These are phyloP conservation scores for Ogataea pignaliae DNA, from an alignment of 805 yeast species.

Conservation along the genomic window DNA sequence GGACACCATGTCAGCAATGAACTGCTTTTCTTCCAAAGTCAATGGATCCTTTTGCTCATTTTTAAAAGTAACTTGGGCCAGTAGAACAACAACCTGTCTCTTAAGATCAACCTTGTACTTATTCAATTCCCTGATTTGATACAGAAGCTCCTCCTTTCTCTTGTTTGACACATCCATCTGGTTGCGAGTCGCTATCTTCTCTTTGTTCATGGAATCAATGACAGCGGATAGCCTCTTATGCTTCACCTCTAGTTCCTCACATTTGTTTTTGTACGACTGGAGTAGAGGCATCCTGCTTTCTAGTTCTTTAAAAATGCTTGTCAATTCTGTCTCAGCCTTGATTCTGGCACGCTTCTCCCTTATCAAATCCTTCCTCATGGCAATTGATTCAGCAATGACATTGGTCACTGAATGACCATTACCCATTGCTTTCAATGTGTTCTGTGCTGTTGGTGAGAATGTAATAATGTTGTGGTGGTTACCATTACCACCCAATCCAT, in stretches of 20 bases:
- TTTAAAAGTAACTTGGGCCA: slow-evolving; percentile 60
- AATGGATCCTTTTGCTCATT: slow-evolving; percentile 57
- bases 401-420: slow-evolving; percentile 60
- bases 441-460: slow-evolving; percentile 56
- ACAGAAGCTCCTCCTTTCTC: slow-evolving; percentile 38
- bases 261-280: slow-evolving; percentile 57
- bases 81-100: slow-evolving; percentile 71
- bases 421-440: slow-evolving; percentile 38
- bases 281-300: slow-evolving; percentile 77
- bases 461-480: slow-evolving; percentile 16
- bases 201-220: slow-evolving; percentile 50
- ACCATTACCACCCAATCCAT: slow-evolving; percentile 19
- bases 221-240: slow-evolving; percentile 49
- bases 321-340: slow-evolving; percentile 64
- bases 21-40: slow-evolving; percentile 58
- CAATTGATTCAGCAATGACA: slow-evolving; percentile 58
- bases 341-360: slow-evolving; percentile 70
- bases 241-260: slow-evolving; percentile 52
- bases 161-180: slow-evolving; percentile 22
- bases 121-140: slow-evolving; percentile 44
- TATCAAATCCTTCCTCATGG: slow-evolving; percentile 59
- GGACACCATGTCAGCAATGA: slow-evolving; percentile 51
- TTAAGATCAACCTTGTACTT: slow-evolving; percentile 70
- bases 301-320: slow-evolving; percentile 66
- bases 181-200: slow-evolving; percentile 24